Evolutionary conservation across 495 filamentous ascomycete species (phyloP), one percentile per base, ranked within the genome.

Genomic region (Jackrogersella multiformis): DNA sequence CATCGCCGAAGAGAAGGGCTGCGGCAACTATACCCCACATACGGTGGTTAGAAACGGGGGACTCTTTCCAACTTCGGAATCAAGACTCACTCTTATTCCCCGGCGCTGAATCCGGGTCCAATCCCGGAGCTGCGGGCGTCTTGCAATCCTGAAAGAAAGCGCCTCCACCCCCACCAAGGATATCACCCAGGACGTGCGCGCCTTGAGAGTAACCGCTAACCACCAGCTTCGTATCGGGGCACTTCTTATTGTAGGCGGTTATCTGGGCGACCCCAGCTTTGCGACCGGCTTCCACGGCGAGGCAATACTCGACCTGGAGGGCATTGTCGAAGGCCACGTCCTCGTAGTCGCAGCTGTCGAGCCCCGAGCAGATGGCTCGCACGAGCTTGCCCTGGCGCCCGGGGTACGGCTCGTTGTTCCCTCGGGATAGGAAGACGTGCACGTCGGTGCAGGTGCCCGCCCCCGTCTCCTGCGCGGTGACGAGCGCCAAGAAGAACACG

Each of bases 151-250:
- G 39, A 16, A 68, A 65, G 49, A 71, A 67, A 9, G 53, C 41
- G 2, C 64, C 67, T 20, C 69, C 73, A 24, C 63, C 70, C 1
- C 73, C 70, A 2, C 71, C 60, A 1, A 66, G 56, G 15, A 66
- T 42, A 54, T 66, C 67, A 9, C 69, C 65, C 34, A 73, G 1
- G 1, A 73, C 62, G 13, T 74, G 69, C 28, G 61, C 69, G 45
- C 72, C 72, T 28, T 74, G 66, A 3, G 70, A 73, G 56, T 76
- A 76, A 10, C 74, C 74, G 44, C 64, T 59, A 2, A 75, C 36
- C 15, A 75, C 71, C 6, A 76, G 48, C 30, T 67, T 62, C 35
- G 72, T 4, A 34, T 69, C 42, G 12, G 72, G 74, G 39, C 74
- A 76, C 5, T 53, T 56, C 39, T 46, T 48, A 32, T 57, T 59